Conservation (phyloP, 768 basidiomycete genomes). For the Fistulinella prunicolor region DNA sequence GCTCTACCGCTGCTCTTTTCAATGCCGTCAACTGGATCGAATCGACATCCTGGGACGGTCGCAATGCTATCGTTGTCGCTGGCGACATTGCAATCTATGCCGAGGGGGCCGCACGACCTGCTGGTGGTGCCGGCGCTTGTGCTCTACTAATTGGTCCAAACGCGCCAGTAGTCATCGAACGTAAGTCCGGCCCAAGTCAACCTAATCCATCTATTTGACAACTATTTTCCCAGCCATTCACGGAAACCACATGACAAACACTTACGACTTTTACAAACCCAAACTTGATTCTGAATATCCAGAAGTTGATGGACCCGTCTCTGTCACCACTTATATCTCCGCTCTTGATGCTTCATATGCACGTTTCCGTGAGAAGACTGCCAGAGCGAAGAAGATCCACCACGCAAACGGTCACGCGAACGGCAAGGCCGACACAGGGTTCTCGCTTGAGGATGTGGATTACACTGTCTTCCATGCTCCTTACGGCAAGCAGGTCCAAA, state of each 20-base stretch:
- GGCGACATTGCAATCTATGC: constrained; percentile 99
- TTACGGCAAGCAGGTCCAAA: constrained; percentile 98
- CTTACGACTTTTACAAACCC: constrained; percentile 99
- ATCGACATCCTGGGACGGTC: constrained; percentile 93
- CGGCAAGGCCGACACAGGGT: constrained; percentile 34
- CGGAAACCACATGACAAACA: constrained; percentile 96
- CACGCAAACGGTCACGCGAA: constrained; percentile 36
- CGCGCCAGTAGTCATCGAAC: constrained; percentile 91
- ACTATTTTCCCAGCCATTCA: constrained; percentile 67
- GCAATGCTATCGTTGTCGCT: constrained; percentile 94
- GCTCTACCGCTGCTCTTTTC: constrained; percentile 97
- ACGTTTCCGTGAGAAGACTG: constrained; percentile 78
- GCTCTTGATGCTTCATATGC: constrained; percentile 90
- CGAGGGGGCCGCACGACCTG: constrained; percentile 91
- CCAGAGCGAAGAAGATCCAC: constrained; percentile 54
- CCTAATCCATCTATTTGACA: constrained; percentile 5
- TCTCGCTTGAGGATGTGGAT: constrained; percentile 83
- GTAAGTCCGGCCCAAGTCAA: constrained; percentile 49
- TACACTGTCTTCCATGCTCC: constrained; percentile 96
- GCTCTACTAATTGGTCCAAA: constrained; percentile 96
- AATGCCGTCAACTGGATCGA: constrained; percentile 99
- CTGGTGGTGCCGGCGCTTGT: constrained; percentile 93
- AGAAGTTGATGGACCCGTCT: constrained; percentile 95
- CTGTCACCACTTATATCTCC: constrained; percentile 91
- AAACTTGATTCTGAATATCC: constrained; percentile 93